phyloP scores from a whole-genome alignment of 2,329 filamentous ascomycete species.

The Ciborinia camelliae region DNA sequence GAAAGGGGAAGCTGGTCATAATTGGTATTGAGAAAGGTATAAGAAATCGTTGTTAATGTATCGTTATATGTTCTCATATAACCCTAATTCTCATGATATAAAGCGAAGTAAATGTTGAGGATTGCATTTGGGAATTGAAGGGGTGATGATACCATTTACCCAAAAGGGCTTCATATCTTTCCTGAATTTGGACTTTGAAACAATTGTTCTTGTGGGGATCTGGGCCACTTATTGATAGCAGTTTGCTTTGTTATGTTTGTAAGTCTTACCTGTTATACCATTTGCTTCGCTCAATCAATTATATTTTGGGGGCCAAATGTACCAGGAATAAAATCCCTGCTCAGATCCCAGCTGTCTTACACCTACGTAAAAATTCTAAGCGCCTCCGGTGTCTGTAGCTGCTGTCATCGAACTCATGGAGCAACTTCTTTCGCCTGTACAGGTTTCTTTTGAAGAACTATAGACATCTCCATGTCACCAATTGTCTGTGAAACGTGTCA shows the following conservation, averaged over 20 bases:
- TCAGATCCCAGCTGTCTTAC: not conserved
- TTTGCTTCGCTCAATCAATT: not conserved
- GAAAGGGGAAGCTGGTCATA: constrained; percentile 51
- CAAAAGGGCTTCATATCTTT: not conserved
- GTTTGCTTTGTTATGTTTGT: not conserved
- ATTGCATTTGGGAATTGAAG: not conserved
- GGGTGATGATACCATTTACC: not conserved
- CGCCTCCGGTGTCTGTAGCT: not conserved
- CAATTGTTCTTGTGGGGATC: not conserved
- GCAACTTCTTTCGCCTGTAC: not conserved
- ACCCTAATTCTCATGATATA: not conserved
- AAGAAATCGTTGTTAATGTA: not conserved
- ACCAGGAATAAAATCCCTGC: not conserved
- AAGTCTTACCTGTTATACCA: not conserved
- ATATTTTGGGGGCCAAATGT: not conserved
- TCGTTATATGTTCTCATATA: not conserved
- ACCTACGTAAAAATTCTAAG: not conserved
- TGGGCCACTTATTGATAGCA: not conserved
- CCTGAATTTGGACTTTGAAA: not conserved
- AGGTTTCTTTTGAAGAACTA: not conserved
- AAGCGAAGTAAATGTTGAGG: not conserved
- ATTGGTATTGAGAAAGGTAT: constrained; percentile 51
- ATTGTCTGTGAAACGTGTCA: constrained; percentile 13
- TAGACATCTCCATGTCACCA: not conserved
- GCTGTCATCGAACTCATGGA: not conserved